A percentile compares a stretch with the other conserved stretches of the same genome.
These are phyloP conservation scores for Aspergillus sp. DNA, from an alignment of 2,329 filamentous ascomycete species.

Conservation along the genomic window DNA sequence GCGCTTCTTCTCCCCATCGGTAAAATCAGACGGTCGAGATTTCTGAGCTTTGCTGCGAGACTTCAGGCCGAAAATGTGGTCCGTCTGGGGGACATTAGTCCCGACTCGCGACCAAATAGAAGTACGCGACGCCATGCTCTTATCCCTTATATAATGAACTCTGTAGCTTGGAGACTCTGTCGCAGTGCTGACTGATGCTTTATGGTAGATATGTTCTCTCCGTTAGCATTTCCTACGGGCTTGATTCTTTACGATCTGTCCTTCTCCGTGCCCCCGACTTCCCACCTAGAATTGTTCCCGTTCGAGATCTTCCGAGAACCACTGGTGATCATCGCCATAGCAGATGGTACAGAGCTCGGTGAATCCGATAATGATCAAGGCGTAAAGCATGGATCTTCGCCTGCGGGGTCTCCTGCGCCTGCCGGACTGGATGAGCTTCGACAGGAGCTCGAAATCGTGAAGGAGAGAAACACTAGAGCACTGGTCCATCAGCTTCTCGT, in stretches of 20 bases:
- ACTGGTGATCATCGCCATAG: constrained; percentile 77
- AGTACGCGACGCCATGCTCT: constrained; percentile 57
- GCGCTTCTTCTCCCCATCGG: constrained; percentile 84
- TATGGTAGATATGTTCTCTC: constrained; percentile 82
- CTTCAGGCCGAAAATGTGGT: constrained; percentile 78
- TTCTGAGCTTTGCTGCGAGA: constrained; percentile 73
- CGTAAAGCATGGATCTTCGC: constrained; percentile 10
- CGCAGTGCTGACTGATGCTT: constrained; percentile 20
- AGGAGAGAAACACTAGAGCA: constrained; percentile 71
- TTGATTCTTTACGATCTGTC: constrained; percentile 86
- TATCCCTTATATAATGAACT: not conserved
- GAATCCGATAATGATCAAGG: constrained; percentile 22
- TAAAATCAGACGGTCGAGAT: constrained; percentile 77
- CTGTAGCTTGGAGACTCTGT: not conserved
- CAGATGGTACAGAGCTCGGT: constrained; percentile 71
- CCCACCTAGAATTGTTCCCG: constrained; percentile 75
- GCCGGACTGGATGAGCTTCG: constrained; percentile 40
- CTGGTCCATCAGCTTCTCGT: constrained; percentile 76
- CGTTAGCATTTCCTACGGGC: constrained; percentile 80
- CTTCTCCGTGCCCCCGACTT: constrained; percentile 74
- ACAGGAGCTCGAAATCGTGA: constrained; percentile 68
- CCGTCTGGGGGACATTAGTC: constrained; percentile 79
- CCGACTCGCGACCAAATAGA: constrained; percentile 79
- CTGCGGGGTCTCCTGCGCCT: constrained; percentile 31
- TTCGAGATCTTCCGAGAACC: constrained; percentile 90